phyloP scores from a whole-genome alignment of 2,329 filamentous ascomycete species.

The Sporothrix globosa region DNA sequence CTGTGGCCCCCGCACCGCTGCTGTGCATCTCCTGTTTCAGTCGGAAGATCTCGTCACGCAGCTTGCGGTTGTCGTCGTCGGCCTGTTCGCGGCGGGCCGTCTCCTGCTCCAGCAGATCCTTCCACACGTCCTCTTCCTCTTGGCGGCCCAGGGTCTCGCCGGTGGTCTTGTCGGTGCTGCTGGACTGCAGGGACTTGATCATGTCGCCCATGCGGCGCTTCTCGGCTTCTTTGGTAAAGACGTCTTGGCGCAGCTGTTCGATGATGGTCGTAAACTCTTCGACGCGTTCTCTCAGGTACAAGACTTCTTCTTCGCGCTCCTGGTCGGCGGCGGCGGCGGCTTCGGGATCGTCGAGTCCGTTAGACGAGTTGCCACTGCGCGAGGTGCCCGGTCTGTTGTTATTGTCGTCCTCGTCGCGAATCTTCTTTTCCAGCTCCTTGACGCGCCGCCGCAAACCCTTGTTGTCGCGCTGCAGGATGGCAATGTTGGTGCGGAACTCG shows the following conservation, averaged over 20 bases:
- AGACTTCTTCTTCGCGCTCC: slow-evolving; percentile 81
- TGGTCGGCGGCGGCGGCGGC: slow-evolving; percentile 63
- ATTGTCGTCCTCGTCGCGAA: slow-evolving; percentile 65
- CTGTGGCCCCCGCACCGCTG: slow-evolving; percentile 30
- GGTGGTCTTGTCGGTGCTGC: slow-evolving; percentile 54
- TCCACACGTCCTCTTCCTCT: slow-evolving; percentile 83
- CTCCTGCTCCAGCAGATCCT: slow-evolving; percentile 90
- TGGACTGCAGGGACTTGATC: slow-evolving; percentile 63
- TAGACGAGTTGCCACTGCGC: slow-evolving; percentile 59
- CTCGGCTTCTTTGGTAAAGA: slow-evolving; percentile 77
- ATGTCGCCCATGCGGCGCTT: slow-evolving; percentile 85
- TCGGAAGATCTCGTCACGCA: slow-evolving; percentile 82
- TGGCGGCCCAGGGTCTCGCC: slow-evolving; percentile 54
- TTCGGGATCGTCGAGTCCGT: slow-evolving; percentile 53
- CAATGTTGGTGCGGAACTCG: slow-evolving; percentile 86
- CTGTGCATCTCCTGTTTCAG: slow-evolving; percentile 62
- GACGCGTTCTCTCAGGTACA: slow-evolving; percentile 81
- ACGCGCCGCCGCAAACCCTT: slow-evolving; percentile 78
- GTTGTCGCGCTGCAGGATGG: slow-evolving; percentile 88
- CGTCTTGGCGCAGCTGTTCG: slow-evolving; percentile 78
- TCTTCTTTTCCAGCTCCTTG: slow-evolving; percentile 82
- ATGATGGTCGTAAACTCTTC: slow-evolving; percentile 84
- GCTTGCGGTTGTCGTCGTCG: slow-evolving; percentile 81
- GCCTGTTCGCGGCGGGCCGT: slow-evolving; percentile 85
- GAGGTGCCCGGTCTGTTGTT: slow-evolving; percentile 59